These are phyloP conservation scores for Scedosporium dehoogii DNA, from an alignment of 2,329 filamentous ascomycete species.

Conservation along the genomic window DNA sequence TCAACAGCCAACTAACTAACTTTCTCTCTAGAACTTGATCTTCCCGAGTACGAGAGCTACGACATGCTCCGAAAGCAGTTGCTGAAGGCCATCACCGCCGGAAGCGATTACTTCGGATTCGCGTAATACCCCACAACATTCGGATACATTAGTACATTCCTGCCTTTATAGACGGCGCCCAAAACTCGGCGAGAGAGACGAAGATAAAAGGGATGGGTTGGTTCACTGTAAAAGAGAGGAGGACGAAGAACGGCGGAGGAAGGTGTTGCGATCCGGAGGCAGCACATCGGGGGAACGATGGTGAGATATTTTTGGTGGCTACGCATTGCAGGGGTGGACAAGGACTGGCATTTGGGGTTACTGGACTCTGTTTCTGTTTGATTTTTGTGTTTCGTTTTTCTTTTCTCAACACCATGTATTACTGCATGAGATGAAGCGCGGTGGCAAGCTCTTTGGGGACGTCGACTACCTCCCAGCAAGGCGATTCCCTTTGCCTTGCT, in stretches of 20 bases:
- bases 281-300: neutral
- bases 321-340: neutral
- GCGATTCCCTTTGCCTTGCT: neutral
- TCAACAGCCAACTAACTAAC: constrained; percentile 22
- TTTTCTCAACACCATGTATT: constrained; percentile 1
- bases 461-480: too few species aligned
- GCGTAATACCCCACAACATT: constrained; percentile 46
- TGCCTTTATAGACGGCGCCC: neutral
- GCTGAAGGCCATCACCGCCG: constrained; percentile 93
- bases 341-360: neutral
- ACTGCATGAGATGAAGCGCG: neutral
- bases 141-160: neutral
- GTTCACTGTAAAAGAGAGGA: neutral
- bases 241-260: neutral
- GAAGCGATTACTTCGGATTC: constrained; percentile 96
- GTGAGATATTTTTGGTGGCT: neutral
- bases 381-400: neutral
- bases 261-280: neutral
- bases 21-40: constrained; percentile 69
- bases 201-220: neutral
- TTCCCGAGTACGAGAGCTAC: constrained; percentile 97
- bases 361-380: neutral
- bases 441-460: neutral
- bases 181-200: neutral
- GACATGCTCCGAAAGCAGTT: constrained; percentile 79